Base-by-base conservation (phyloP, 2,329 filamentous ascomycete genomes). In the Neospermospora avenae region DNA sequence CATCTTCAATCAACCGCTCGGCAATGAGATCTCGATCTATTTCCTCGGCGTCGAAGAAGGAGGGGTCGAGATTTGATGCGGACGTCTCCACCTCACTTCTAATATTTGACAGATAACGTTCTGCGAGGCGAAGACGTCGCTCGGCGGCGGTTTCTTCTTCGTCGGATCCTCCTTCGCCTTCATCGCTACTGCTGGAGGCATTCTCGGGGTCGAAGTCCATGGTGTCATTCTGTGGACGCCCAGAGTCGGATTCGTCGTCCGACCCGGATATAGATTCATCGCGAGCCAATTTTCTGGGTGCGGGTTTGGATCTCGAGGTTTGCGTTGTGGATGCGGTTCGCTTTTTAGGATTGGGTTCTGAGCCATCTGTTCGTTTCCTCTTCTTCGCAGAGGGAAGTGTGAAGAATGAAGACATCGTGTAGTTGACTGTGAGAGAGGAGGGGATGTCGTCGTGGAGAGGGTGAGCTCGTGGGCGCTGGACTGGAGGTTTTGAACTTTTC, bases 11-110 rank as follows among this genome's bases (percentile, higher is more conserved):
- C 69, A 99, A 78, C 68, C 93, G 81, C 74, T 96, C 90, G 44
- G 93, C 92, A 69, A 99, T 93, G 68, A 97, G 78, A 72, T 99
- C 95, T 61, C 89, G 83, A 76, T 98, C 95, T 60, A 99, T 90
- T 56, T 98, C 91, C 68, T 88, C 92, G 7, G 95, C 95, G 76
- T 99, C 92, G 71, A 98, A 99, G 41, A 92, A 95, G 56, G 82
- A 83, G 65, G 91, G 89, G 68, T 96, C 88, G 65, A 90, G 88
- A 68, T 51, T 51, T 10, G 48, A 14, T 10, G 31, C 28, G 18
- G 48, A 51, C 93, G 48, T 39, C 18, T 53, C 88, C 66, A 91
- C 86, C 67, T 96, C 89, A 70, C 89, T 84, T 70, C 89, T 86
- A 63, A 97, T 86, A 72, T 96, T 96, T 57, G 96, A 89, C 57